Evolutionary conservation across 352 stramenopile genomes (phyloP).

Genomic region (Blastocystis sp.): DNA sequence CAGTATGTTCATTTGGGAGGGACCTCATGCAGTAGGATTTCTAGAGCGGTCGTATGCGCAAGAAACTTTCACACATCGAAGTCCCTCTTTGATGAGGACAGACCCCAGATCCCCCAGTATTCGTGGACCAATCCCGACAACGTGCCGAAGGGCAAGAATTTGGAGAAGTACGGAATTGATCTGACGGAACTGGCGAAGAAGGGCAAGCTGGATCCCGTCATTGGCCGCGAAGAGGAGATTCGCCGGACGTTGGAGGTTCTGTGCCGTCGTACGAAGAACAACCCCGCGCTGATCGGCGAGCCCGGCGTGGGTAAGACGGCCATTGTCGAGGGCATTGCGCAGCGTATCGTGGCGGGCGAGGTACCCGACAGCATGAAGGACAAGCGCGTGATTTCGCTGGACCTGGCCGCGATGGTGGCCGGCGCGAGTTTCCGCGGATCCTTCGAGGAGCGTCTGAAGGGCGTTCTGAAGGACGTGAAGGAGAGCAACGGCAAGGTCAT

Average conservation of each 20-base stretch:
- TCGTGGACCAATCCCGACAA: conserved; percentile 81
- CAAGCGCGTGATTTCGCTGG: conserved; percentile 87
- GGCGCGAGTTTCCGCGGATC: conserved; percentile 90
- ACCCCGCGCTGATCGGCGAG: conserved; percentile 93
- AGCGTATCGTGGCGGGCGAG: conserved; percentile 88
- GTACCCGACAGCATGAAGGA: conserved; percentile 90
- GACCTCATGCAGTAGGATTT: conserved; percentile 30
- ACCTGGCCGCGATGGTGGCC: conserved; percentile 89
- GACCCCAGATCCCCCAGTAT: conserved; percentile 56
- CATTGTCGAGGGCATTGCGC: conserved; percentile 87
- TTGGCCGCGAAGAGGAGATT: conserved; percentile 90
- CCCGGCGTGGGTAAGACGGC: conserved; percentile 91
- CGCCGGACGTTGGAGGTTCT: conserved; percentile 90
- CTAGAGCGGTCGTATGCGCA: not conserved
- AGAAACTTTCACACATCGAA: conserved; percentile 41
- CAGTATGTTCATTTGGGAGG: not conserved
- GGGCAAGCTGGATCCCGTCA: conserved; percentile 86
- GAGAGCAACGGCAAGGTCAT: conserved; percentile 88
- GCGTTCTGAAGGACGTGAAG: conserved; percentile 89
- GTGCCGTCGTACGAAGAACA: conserved; percentile 92
- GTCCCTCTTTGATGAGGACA: conserved; percentile 3
- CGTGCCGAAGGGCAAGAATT: conserved; percentile 78
- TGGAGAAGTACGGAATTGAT: conserved; percentile 79
- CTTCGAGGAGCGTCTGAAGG: conserved; percentile 94
- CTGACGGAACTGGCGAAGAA: conserved; percentile 78